Evolutionary conservation across 2,329 filamentous ascomycete genomes (phyloP).

Genomic region (Colletotrichum sp.): DNA sequence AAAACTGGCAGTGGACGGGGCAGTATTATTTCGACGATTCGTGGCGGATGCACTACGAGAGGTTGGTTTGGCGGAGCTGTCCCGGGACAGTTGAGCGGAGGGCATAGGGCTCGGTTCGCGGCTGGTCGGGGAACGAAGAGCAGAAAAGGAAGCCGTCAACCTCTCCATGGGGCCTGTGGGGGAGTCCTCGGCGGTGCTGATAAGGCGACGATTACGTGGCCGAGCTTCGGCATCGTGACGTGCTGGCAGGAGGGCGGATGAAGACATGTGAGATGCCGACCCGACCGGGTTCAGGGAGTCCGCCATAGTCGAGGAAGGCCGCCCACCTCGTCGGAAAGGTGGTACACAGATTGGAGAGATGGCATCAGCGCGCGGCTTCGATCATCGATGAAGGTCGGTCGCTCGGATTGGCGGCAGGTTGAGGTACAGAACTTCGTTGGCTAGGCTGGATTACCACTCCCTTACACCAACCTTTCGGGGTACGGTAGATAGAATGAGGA

Average conservation of each 20-base stretch:
- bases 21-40: slow-evolving; percentile 27
- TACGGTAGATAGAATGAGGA: background rate
- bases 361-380: slow-evolving; percentile 17
- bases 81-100: slow-evolving; percentile 30
- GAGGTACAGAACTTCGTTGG: background rate
- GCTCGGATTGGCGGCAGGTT: background rate
- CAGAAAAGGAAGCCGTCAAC: slow-evolving; percentile 23
- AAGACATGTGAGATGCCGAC: slow-evolving; percentile 43
- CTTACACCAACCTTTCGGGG: background rate
- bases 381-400: slow-evolving; percentile 5
- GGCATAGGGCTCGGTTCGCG: slow-evolving; percentile 55
- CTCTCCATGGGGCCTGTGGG: slow-evolving; percentile 33
- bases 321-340: slow-evolving; percentile 17
- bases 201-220: slow-evolving; percentile 55
- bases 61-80: background rate
- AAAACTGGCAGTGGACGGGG: slow-evolving; percentile 42
- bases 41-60: background rate
- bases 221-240: slow-evolving; percentile 48
- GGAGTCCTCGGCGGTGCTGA: slow-evolving; percentile 32
- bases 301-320: slow-evolving; percentile 19
- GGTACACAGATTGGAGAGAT: slow-evolving; percentile 14
- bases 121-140: slow-evolving; percentile 41
- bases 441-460: background rate
- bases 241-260: slow-evolving; percentile 48
- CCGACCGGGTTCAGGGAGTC: slow-evolving; percentile 27